Conservation (phyloP, 345 rosid species). For the Corymbia maculata region DNA sequence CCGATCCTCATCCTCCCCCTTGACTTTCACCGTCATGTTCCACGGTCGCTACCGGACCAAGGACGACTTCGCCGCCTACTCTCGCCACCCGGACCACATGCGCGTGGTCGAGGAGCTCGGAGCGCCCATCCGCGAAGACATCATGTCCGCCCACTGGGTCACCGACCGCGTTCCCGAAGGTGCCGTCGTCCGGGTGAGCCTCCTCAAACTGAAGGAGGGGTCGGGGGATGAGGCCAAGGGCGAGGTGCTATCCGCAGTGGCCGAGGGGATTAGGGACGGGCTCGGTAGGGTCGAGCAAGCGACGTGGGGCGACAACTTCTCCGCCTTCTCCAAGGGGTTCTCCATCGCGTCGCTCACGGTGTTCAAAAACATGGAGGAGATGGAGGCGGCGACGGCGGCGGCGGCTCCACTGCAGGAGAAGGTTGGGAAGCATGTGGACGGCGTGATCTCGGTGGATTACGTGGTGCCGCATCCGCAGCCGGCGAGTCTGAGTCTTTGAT, state of each 20-base stretch:
- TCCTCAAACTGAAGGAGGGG: conserved; percentile 56
- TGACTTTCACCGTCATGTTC: conserved; percentile 63
- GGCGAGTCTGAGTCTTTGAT: neutral
- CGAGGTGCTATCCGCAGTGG: conserved; percentile 31
- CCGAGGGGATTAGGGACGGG: conserved; percentile 27
- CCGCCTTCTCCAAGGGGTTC: conserved; percentile 60
- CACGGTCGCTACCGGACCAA: conserved; percentile 72
- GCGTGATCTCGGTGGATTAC: conserved; percentile 42
- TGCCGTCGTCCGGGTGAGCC: conserved; percentile 8
- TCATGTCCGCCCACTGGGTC: conserved; percentile 75
- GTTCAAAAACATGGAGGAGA: conserved; percentile 29
- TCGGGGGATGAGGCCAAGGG: conserved; percentile 27
- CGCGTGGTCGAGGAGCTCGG: conserved; percentile 38
- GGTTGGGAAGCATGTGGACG: conserved; percentile 35
- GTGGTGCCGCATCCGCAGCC: conserved; percentile 14
- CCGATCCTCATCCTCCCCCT: conserved; percentile 14
- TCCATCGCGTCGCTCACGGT: conserved; percentile 51
- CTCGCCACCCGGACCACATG: conserved; percentile 51
- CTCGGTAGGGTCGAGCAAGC: conserved; percentile 27
- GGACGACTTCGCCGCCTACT: conserved; percentile 38
- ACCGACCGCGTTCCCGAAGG: conserved; percentile 13
- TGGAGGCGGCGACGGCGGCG: conserved; percentile 21
- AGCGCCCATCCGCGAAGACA: conserved; percentile 51
- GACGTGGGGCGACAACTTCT: conserved; percentile 64
- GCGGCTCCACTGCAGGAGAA: conserved; percentile 28